A percentile compares a stretch with the other conserved stretches of the same genome.
phyloP scores from a whole-genome alignment of 2,329 filamentous ascomycete genomes.

The Aotearoamyces nothofagi region DNA sequence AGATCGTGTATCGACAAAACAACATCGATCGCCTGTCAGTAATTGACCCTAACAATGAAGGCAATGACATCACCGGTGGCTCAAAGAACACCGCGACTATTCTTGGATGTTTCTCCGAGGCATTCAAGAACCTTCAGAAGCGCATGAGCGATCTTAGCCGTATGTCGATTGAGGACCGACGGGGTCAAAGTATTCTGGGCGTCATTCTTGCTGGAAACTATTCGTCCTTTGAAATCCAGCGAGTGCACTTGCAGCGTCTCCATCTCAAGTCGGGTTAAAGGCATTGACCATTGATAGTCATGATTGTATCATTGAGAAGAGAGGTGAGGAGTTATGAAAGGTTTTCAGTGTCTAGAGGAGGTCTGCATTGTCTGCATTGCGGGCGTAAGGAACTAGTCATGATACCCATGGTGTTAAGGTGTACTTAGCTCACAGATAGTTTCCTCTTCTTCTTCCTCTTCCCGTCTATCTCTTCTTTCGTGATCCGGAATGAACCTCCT shows the following conservation, averaged over 20 bases:
- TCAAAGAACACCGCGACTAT: conserved; percentile 57
- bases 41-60: conserved; percentile 73
- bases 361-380: no score
- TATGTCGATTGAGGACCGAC: conserved; percentile 15
- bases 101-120: conserved; percentile 51
- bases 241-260: conserved; percentile 28
- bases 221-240: conserved; percentile 53
- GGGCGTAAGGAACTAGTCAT: no score
- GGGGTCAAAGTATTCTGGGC: conserved; percentile 39
- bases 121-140: conserved; percentile 38
- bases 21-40: no score
- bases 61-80: conserved; percentile 84
- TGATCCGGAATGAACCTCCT: no score
- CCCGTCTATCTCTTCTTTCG: no score
- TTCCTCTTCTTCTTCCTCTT: no score
- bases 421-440: not conserved
- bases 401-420: no score
- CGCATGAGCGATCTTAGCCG: conserved; percentile 37
- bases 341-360: no score
- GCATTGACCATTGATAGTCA: not conserved
- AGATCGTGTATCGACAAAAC: no score
- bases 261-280: not conserved
- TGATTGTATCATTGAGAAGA: not conserved
- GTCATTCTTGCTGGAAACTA: conserved; percentile 69
- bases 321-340: no score